phyloP scores from a whole-genome alignment of 257 asterid species.

The Nicotiana benthamiana region DNA sequence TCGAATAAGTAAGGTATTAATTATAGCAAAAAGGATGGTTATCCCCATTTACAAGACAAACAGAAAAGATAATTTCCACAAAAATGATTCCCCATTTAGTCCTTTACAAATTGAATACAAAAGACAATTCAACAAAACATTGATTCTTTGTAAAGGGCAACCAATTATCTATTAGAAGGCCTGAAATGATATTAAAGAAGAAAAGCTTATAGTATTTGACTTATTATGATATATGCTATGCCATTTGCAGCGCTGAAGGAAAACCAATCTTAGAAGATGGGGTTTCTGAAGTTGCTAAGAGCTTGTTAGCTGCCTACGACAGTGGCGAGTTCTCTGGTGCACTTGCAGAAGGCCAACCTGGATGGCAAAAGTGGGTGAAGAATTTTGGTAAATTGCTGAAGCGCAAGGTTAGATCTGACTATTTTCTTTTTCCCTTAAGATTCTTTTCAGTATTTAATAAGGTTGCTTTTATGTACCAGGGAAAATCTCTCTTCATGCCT shows the following conservation, averaged over 20 bases:
- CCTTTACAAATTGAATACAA: neutral
- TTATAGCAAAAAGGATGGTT: neutral
- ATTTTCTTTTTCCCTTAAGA: neutral
- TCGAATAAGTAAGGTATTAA: neutral
- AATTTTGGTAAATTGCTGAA: conserved; percentile 73
- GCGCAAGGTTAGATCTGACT: conserved; percentile 57
- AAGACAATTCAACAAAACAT: neutral
- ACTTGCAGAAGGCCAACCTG: conserved; percentile 81
- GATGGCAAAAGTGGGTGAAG: conserved; percentile 92
- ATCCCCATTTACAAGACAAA: neutral
- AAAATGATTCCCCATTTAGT: neutral
- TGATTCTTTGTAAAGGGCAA: neutral
- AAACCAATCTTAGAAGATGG: conserved; percentile 59
- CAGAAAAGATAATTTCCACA: neutral
- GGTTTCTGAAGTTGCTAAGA: conserved; percentile 65
- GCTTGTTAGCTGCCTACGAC: conserved; percentile 66
- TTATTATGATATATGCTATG: neutral
- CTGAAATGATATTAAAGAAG: neutral
- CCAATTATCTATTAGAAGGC: neutral
- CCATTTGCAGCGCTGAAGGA: conserved; percentile 60
- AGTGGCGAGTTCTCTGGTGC: conserved; percentile 64
- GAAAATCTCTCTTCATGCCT: conserved; percentile 92
- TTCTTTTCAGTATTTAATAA: neutral
- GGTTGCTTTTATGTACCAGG: conserved; percentile 38
- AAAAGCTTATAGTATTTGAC: neutral